Evolutionary conservation across 108 stramenopile species (phyloP), one percentile per base, ranked within the genome.

Genomic region (Hondaea fermentalgiana): DNA sequence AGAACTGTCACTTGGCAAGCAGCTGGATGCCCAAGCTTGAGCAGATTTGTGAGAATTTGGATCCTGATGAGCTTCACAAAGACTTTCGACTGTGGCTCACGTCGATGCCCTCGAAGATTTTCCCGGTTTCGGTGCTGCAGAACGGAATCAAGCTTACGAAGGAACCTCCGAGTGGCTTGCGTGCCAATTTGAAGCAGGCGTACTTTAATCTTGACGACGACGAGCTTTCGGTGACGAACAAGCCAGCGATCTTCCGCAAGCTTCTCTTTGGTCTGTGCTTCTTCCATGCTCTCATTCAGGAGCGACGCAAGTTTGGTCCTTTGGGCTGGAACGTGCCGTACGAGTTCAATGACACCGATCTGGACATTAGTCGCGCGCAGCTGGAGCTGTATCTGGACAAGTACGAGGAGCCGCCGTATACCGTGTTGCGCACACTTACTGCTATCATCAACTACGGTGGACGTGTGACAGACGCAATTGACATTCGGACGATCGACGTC

Each of bases 321-420:
- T 87, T 95, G 14, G 95, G 95, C 16, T 95, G 95, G 95, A 95
- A 95, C 89, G 91, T 93, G n/a, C 93, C 92, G 5, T 95, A 95
- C 92, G 93, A 93, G 87, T 95, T 95, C 91, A 95, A 95, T 89
- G 93, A 93, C 60, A 94, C 94, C 25, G 95, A 95, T 60, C 91
- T 95, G 87, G 95, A 95, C 88, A 95, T 95, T 88, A 90, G 90
- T 87, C 87, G 69, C 59, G 72, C 91, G 5, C 94, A 95, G 92
- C 91, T 95, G 55, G 93, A 92, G 69, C 87, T 94, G 72, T 95
- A 94, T 87, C 89, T 95, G 45, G 92, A 94, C 60, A 43, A 91
- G 72, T 95, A 94, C 89, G 93, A 59, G 29, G 93, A 92, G 25
- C 91, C 94, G 44, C 95, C 95, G 14, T 95, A 91, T 89, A 88